Evolutionary conservation across 805 yeast genomes (phyloP).

Genomic region (Saccharomycopsis sp.): DNA sequence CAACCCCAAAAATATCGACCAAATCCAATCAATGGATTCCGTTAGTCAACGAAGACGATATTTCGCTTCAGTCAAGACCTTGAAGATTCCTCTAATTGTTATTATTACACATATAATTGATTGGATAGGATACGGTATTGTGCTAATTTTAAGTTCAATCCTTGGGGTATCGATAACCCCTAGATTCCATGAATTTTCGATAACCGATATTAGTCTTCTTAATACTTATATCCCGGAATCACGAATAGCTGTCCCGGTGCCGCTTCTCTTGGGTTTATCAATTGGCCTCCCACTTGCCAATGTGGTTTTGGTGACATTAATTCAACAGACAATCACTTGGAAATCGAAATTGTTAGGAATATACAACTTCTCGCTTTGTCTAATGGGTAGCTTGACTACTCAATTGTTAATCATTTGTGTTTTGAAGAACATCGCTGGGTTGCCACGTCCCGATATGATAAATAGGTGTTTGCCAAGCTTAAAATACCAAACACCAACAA

Average conservation of each 20-base stretch:
- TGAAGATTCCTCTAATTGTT: too few species aligned
- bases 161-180: constrained; percentile 8
- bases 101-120: too few species aligned
- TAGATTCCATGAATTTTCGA: constrained; percentile 13
- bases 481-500: background rate
- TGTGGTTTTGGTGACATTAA: background rate
- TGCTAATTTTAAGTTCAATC: constrained; percentile 2
- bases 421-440: constrained; percentile 14
- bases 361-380: background rate
- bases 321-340: background rate
- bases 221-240: constrained; percentile 3
- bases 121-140: background rate
- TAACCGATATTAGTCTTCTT: constrained; percentile 1
- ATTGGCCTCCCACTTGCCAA: constrained; percentile 1
- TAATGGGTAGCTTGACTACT: constrained; percentile 7
- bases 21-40: too few species aligned
- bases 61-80: too few species aligned
- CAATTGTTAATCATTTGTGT: constrained; percentile 15
- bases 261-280: background rate
- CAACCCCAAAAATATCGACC: too few species aligned
- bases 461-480: constrained; percentile 8
- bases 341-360: background rate
- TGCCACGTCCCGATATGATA: constrained; percentile 16
- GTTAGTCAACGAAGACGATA: too few species aligned
- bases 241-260: constrained; percentile 3